Conservation (phyloP, 805 yeast species). For the Candida hispaniensis region DNA sequence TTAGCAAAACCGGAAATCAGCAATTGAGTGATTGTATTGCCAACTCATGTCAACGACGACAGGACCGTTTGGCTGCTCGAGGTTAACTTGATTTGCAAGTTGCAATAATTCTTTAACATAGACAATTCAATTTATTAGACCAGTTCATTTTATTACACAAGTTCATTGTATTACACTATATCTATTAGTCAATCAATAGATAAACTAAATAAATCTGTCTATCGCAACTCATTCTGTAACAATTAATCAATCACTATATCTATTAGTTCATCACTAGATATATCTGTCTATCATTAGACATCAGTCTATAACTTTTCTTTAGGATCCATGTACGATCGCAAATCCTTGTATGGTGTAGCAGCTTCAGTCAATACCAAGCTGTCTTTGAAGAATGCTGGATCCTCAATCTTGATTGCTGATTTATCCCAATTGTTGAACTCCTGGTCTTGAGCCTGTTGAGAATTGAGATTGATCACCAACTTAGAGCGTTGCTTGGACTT, state of each 20-base stretch:
- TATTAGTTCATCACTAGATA: no score
- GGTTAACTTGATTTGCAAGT: no score
- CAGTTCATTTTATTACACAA: no score
- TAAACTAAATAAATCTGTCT: no score
- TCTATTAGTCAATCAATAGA: no score
- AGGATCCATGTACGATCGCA: constrained; percentile 22
- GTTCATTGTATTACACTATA: no score
- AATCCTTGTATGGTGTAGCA: constrained; percentile 41
- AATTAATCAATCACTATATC: no score
- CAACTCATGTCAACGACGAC: constrained; percentile 14
- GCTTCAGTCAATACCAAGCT: constrained; percentile 43
- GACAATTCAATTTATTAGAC: no score
- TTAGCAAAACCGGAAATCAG: constrained; percentile 12
- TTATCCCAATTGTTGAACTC: constrained; percentile 14
- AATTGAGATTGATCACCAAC: constrained; percentile 52
- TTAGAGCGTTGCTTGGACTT: constrained; percentile 31
- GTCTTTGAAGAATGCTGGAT: constrained; percentile 47
- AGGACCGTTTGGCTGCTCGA: constrained; percentile 3
- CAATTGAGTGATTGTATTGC: constrained; percentile 12
- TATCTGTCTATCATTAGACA: not conserved
- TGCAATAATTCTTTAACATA: no score
- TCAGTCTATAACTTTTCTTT: constrained; percentile 21
- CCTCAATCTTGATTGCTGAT: constrained; percentile 32
- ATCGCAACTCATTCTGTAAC: no score
- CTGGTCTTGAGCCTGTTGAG: constrained; percentile 31